Evolutionary conservation across 2,329 filamentous ascomycete genomes (phyloP).

Genomic region (Westerdykella ornata): DNA sequence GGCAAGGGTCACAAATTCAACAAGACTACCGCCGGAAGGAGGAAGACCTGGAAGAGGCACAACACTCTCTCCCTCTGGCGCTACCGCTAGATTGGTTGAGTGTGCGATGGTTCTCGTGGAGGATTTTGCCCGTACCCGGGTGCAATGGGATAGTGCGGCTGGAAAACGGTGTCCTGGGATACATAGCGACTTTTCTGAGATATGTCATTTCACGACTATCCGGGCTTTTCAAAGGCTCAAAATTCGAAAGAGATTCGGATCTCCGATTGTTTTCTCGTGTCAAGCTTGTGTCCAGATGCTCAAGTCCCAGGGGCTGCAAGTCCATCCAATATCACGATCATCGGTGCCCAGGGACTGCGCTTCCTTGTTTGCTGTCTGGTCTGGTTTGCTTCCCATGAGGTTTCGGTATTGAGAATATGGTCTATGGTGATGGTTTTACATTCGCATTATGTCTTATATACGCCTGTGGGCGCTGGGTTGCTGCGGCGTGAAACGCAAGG

Average conservation of each 20-base stretch:
- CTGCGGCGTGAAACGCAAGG: no score
- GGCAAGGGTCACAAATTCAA: conserved; percentile 99
- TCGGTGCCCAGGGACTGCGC: no score
- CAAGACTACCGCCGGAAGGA: conserved; percentile 93
- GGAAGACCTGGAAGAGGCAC: conserved; percentile 99
- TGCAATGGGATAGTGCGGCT: conserved; percentile 31
- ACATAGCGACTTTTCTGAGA: conserved; percentile 20
- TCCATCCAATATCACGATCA: no score
- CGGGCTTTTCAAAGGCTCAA: conserved; percentile 20
- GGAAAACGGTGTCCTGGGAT: conserved; percentile 30
- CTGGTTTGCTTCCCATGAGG: no score
- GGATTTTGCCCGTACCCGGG: conserved; percentile 27
- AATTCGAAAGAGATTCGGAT: conserved; percentile 24
- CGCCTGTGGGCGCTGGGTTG: no score
- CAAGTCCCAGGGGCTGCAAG: no score
- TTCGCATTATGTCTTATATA: no score
- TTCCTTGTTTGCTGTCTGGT: no score
- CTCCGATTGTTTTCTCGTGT: neutral
- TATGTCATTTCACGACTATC: conserved; percentile 15
- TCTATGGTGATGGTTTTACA: no score
- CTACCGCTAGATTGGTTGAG: conserved; percentile 65
- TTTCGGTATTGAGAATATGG: no score
- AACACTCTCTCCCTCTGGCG: conserved; percentile 99
- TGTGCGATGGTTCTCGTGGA: conserved; percentile 23
- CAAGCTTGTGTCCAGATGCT: no score